Percentiles rank a stretch among this genome's conserved stretches.
These are phyloP conservation scores for Tylopilus sp. DNA, from an alignment of 768 basidiomycete species.

Conservation along the genomic window DNA sequence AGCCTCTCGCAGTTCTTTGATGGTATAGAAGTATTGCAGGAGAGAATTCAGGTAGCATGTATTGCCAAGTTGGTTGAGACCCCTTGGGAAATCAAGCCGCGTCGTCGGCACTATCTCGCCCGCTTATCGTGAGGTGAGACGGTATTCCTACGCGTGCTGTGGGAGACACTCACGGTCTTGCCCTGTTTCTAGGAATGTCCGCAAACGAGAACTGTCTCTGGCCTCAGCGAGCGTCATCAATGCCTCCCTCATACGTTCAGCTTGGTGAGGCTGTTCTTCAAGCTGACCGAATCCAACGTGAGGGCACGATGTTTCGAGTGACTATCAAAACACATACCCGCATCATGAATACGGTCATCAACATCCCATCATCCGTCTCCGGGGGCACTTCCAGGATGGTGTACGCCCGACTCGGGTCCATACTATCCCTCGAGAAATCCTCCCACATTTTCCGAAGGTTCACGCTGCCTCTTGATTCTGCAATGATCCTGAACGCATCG, in stretches of 20 bases:
- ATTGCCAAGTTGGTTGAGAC: slow-evolving; percentile 85
- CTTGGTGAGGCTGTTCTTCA: slow-evolving; percentile 65
- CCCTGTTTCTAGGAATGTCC: slow-evolving; percentile 61
- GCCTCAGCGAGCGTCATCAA: slow-evolving; percentile 70
- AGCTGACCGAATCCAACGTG: slow-evolving; percentile 40
- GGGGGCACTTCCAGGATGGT: slow-evolving; percentile 63
- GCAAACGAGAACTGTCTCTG: slow-evolving; percentile 68
- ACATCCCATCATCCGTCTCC: slow-evolving; percentile 75
- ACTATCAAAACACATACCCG: slow-evolving; percentile 44
- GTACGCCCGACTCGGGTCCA: slow-evolving; percentile 73
- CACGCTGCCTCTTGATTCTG: slow-evolving; percentile 56
- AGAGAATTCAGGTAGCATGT: slow-evolving; percentile 86
- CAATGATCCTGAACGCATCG: slow-evolving; percentile 66
- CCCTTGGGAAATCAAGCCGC: slow-evolving; percentile 72
- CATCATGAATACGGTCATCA: slow-evolving; percentile 69
- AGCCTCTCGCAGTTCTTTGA: slow-evolving; percentile 80
- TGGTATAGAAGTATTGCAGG: slow-evolving; percentile 90
- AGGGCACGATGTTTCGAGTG: slow-evolving; percentile 2
- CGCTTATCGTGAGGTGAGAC: slow-evolving; percentile 38
- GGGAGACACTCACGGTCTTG: slow-evolving; percentile 63
- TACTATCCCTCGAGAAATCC: slow-evolving; percentile 48
- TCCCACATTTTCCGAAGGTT: slow-evolving; percentile 51
- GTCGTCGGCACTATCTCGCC: slow-evolving; percentile 56
- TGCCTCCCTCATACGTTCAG: slow-evolving; percentile 71
- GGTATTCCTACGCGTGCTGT: neutral